phyloP scores from a whole-genome alignment of 163 green algal genomes.

The Trebouxia gelatinosa region DNA sequence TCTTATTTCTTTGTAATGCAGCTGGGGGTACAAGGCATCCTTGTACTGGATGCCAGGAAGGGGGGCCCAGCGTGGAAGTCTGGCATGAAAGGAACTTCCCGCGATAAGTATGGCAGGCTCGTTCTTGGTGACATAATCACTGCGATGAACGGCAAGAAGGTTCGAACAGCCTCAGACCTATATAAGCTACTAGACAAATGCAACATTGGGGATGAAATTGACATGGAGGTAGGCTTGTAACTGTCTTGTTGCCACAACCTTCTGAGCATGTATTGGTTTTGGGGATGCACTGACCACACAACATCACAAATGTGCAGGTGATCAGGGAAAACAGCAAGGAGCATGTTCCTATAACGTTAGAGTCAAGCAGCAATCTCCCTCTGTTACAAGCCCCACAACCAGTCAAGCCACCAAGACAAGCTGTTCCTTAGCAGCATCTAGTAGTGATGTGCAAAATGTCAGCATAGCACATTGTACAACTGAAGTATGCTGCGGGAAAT shows the following conservation, averaged over 20 bases:
- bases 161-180: constrained; percentile 79
- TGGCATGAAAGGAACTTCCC: constrained; percentile 77
- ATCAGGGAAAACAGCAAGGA: constrained; percentile 66
- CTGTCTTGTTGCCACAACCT: background rate
- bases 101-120: constrained; percentile 89
- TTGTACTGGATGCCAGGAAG: constrained; percentile 83
- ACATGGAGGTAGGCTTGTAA: constrained; percentile 65
- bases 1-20: constrained; percentile 49
- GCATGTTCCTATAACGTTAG: constrained; percentile 63
- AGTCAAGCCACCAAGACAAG: background rate
- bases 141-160: constrained; percentile 66
- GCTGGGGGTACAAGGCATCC: constrained; percentile 79
- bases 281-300: background rate
- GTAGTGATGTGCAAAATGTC: too few species aligned
- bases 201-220: constrained; percentile 68
- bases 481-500: too few species aligned
- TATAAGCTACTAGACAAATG: constrained; percentile 89
- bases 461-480: too few species aligned
- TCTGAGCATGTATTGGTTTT: too few species aligned
- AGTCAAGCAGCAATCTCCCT: constrained; percentile 22
- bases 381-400: background rate
- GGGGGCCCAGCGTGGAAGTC: constrained; percentile 70
- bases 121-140: constrained; percentile 93
- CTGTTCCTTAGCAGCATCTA: too few species aligned
- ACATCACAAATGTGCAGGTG: background rate